These are phyloP conservation scores for Stylosanthes scabra DNA, from an alignment of 331 rosid species.

Conservation along the genomic window DNA sequence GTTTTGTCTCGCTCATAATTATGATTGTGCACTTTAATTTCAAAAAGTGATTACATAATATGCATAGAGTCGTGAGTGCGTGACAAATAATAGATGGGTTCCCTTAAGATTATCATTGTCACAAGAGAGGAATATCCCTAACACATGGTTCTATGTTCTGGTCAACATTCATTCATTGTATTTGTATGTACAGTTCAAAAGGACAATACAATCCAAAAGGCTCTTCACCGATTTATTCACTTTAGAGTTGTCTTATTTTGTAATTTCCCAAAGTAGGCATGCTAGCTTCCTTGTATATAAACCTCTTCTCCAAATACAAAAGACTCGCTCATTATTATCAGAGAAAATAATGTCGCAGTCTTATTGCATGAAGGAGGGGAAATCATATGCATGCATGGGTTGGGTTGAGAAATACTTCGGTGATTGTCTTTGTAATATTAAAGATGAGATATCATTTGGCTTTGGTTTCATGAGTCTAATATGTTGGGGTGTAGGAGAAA, in stretches of 20 bases:
- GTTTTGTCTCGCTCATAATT: slow-evolving; percentile 2
- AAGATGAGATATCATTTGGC: slow-evolving; percentile 72
- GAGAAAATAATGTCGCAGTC: slow-evolving; percentile 51
- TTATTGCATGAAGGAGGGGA: slow-evolving; percentile 70
- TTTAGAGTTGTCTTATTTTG: background rate
- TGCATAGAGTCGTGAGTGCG: background rate
- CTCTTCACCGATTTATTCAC: background rate
- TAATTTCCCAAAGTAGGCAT: slow-evolving; percentile 6
- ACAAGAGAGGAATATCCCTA: slow-evolving; percentile 53
- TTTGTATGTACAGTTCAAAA: background rate
- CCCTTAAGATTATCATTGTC: background rate
- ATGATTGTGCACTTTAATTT: slow-evolving; percentile 14
- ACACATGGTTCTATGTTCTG: background rate
- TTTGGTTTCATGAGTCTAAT: slow-evolving; percentile 70
- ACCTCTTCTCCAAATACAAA: background rate
- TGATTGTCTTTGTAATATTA: slow-evolving; percentile 81
- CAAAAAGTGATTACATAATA: background rate
- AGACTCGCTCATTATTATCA: slow-evolving; percentile 14
- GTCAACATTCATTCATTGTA: background rate
- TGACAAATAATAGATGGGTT: background rate
- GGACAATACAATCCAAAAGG: slow-evolving; percentile 18
- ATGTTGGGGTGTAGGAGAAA: slow-evolving; percentile 91
- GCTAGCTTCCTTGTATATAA: slow-evolving; percentile 14
- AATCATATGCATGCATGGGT: slow-evolving; percentile 64
- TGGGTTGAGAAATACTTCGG: slow-evolving; percentile 79